Base-by-base conservation (phyloP, 2,329 filamentous ascomycete species). In the Fusarium incarnatum region DNA sequence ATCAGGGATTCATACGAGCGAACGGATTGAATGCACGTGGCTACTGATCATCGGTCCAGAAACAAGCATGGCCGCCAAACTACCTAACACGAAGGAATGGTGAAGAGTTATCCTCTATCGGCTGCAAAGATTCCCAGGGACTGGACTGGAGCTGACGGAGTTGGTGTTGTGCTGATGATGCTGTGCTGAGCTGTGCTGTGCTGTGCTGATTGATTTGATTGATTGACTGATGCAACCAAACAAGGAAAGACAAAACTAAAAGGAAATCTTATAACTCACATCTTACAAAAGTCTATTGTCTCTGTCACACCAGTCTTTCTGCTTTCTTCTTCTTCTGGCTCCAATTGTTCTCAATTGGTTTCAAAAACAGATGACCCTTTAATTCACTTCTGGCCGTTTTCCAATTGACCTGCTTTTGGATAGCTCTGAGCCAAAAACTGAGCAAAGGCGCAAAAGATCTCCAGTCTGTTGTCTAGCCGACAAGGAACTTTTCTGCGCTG, bases 241-340 rank as follows among this genome's bases (percentile, higher is more conserved):
- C 48, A 67, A 55, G 46, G 64, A 62, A 46, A 56, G 67, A 46
- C 20, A 27, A 52, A 42, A 60, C 53, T 42, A 60, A 47, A 44
- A 50, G 45, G 45, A 71, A 67, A 65, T 54, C 32, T 52, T 52
- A 69, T 44, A 67, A 71, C 73, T 75, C 64, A 75, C 73, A 40
- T 74, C 20, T 69, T 62, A 66, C 71, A 69, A 56, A 59, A 37
- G 34, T 28, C 34, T 52, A 37, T 54, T 42, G 64, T 52, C 25
- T 64, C 23, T 48, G 57, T 70, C 49, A 52, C 54, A 68, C 50
- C 40, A 44, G 53, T 49, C 27, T 53, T 27, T 11, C 46, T 53
- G n/a, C 28, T 23, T 25, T 32, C 18, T 25, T 49, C 27, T 23
- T 50, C 28, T 23, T 50, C 12, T 41, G 18, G 27, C 32, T 53